Base-by-base conservation (phyloP, 177 flowering plant species). In the Vitis hybrid region DNA sequence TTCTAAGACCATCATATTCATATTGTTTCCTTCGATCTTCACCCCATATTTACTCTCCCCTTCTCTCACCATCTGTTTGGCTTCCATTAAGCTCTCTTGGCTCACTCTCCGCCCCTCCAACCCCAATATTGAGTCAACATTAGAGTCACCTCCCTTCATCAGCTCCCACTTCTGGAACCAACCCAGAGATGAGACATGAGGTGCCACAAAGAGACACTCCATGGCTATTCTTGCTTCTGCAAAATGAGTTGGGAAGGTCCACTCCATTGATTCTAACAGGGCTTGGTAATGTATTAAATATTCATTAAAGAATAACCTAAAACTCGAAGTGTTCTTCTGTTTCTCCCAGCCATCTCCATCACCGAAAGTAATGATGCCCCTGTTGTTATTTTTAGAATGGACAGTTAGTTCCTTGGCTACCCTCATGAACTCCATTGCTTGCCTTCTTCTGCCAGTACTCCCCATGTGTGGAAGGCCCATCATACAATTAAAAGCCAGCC, bases 401-500 rank as follows among this genome's bases (percentile, higher is more conserved):
- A 13, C 31, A 4, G 77, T 45, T 0, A 75, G 3, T 49, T 65
- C 74, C 51, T 82, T 69, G 2, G 84, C 84, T 16, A 62, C 12
- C 50, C 33, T 72, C 3, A 82, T 60, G 62, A 83, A 86, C 29
- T 80, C 75, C n/a, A 14, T 12, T 12, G 72, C 80, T 8, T 73
- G 51, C 13, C 18, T 72, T 51, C 67, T 67, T 21, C 69, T 66
- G 50, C 77, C 76, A n/a, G 16, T 12, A 59, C 65, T 76, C 29
- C 79, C 81, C 79, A 79, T 80, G 26, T 80, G 84, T 31, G 89
- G 87, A 6, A 86, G 79, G 16, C 74, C 80, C 50, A 76, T 74
- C 75, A 79, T 76, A 66, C 87, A 86, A 62, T 86, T 86, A 68
- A 86, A 79, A 58, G 72, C 86, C 49, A 82, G 14, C 76, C 74